Evolutionary conservation across 352 stramenopile genomes (phyloP), one percentile per base, ranked within the genome.

Genomic region (Globisporangium nodosum): DNA sequence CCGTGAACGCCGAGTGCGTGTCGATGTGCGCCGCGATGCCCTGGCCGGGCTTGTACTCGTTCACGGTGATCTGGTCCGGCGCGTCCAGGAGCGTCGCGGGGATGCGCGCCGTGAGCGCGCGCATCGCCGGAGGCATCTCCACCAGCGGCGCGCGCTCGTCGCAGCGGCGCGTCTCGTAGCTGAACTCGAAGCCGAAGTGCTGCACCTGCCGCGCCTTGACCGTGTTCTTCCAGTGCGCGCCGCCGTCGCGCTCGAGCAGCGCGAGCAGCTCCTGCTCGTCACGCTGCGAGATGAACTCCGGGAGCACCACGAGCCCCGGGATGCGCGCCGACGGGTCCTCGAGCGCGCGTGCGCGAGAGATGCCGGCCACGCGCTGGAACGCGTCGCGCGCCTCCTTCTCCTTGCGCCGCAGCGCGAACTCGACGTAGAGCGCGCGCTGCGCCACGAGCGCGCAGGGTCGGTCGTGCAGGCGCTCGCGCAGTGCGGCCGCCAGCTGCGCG

Each of bases 31-130:
- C 81, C 8, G 88, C 76, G 57, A 97, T 96, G 39, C 88, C 89
- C 61, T 96, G 85, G 18, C 88, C 88, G 0, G 87, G 88, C 42
- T 88, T 52, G 72, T 97, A 97, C 58, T 96, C 89, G 64, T 97
- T 97, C 50, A 90, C 76, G 1, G 85, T 94, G 64, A 94, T 87
- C 65, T 94, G 85, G 49, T 94, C 75, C 0, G 82, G 82, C 53
- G 33, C 75, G 49, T 79, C 74, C 76, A 91, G 90, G 55, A 90
- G 58, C 0, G 67, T 74, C 8, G 65, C 54, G 2, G 72, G 68
- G 33, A 93, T 88, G 52, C 72, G 68, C 30, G 85, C 60, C 5
- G 86, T 69, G 8, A 93, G 68, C 9, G 64, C 55, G 52, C 63
- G 52, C 30, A 90, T 31, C 2, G 74, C 61, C 24, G 68, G 21